These are phyloP conservation scores for Microcos paniculata DNA, from an alignment of 345 rosid species.

Conservation along the genomic window DNA sequence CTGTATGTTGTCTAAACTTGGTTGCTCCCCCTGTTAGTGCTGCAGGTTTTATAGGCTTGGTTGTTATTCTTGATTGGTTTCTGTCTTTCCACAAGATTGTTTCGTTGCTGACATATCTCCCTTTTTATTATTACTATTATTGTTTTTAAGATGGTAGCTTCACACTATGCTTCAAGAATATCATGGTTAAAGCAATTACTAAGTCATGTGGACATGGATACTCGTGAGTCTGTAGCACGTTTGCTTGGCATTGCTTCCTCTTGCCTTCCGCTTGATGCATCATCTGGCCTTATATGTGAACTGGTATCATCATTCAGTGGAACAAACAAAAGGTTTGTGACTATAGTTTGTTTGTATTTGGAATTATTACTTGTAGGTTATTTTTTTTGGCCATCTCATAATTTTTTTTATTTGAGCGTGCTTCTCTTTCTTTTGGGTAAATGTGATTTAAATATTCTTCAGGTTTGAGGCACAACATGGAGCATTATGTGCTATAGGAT, in stretches of 20 bases:
- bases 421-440: too few species aligned
- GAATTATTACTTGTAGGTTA: neutral
- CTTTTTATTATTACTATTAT: neutral
- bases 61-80: constrained; percentile 7
- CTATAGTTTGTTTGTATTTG: neutral
- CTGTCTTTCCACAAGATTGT: constrained; percentile 11
- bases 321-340: constrained; percentile 58
- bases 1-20: constrained; percentile 1
- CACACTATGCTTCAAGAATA: constrained; percentile 56
- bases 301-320: constrained; percentile 51
- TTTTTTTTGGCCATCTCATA: neutral
- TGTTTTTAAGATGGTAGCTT: constrained; percentile 60
- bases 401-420: constrained; percentile 21
- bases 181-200: constrained; percentile 83
- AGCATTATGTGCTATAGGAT: constrained; percentile 76
- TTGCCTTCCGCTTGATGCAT: constrained; percentile 53
- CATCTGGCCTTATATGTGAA: constrained; percentile 59
- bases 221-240: constrained; percentile 89
- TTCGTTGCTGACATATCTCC: constrained; percentile 1
- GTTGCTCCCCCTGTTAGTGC: constrained; percentile 11
- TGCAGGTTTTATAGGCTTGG: constrained; percentile 7
- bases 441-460: constrained; percentile 22
- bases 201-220: constrained; percentile 75
- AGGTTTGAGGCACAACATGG: constrained; percentile 90
- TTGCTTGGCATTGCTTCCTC: constrained; percentile 92